Base-by-base conservation (phyloP, 345 rosid species). In the Citrus sp. region DNA sequence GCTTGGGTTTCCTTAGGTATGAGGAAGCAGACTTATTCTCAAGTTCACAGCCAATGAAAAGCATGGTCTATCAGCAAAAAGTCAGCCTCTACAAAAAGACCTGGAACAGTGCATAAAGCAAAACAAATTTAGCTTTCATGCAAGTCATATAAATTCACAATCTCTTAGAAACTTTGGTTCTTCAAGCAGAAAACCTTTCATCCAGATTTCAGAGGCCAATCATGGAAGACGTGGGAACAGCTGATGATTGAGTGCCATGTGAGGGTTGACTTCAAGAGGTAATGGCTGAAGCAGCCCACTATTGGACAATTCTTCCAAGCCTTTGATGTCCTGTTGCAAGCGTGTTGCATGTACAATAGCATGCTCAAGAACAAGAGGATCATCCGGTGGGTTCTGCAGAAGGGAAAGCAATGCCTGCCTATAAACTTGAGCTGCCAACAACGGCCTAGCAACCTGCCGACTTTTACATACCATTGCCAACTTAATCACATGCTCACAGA, bases 401-500 rank as follows among this genome's bases (percentile, higher is more conserved):
- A 88, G 89, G 51, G 80, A 70, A 82, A 88, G 83, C 85, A 86
- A 82, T 72, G 85, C 54, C 77, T 80, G 88, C 60, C 83, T 73
- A 83, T 85, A 88, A 72, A 80, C 72, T 83, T 80, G 88, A 73
- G 88, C 80, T 24, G 80, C 81, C 76, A 86, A 72, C 40, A 87
- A 74, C 16, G 89, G 89, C 83, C 89, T 79, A 6, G 88, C 87
- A 77, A 86, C 79, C 79, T 85, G 91, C 70, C 86, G 80, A 61
- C 49, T 84, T 82, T 87, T 87, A 70, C 86, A 84, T 30, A 87
- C 59, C 59, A 87, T 84, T 24, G 89, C 86, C 78, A 85, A 87
- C 87, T 87, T 88, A 63, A 88, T 73, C 49, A 87, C 83, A 70
- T 88, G 92, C 85, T 88, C 77, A 63, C 90, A 88, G 32, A 87